Evolutionary conservation across 345 rosid species (phyloP), one percentile per base, ranked within the genome.

Genomic region (Salix purpurea): DNA sequence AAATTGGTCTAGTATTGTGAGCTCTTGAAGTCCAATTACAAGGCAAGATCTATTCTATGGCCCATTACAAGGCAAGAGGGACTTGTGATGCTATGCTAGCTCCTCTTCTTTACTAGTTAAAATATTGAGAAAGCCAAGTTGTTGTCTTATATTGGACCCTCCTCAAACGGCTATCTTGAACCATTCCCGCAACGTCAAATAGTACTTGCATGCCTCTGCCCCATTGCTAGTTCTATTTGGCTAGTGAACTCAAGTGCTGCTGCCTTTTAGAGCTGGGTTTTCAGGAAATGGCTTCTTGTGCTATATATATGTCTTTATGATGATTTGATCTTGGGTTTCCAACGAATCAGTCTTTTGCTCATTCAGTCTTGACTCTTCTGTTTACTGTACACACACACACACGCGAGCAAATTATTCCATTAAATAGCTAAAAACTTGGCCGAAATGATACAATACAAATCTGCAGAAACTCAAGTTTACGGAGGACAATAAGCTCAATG

Each of bases 381-480:
- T 50, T 50, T 5, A 50, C 56, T 50, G 16, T 1, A 50, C 6
- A 5, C 5, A 5, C 6, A 0, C 6, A 0, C 6, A 0, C 28
- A 1, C 28, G 30, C 30, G 30, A 0, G 54, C 54, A 48, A 50
- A 50, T 5, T 50, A 50, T 50, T 16, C 5, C 56, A 50, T 50
- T 50, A 0, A 50, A 50, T 50, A 5, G 2, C 56, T 6, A 18
- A 14, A 48, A 50, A 48, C 6, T 50, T 50, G 56, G 56, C 56
- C n/a, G 56, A 50, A 18, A 50, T 5, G 56, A 50, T 16, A 50
- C 6, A 6, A 50, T 50, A 18, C 56, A 50, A 1, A 50, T 50
- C 56, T 50, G 56, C 56, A 50, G 56, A 50, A 50, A 18, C 56
- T 50, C 56, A 50, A 16, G 56, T 50, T 50, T 48, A 15, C 4